Evolutionary conservation across 2,329 filamentous ascomycete genomes (phyloP), one percentile per base, ranked within the genome.

Genomic region (Endocalyx cinctus): DNA sequence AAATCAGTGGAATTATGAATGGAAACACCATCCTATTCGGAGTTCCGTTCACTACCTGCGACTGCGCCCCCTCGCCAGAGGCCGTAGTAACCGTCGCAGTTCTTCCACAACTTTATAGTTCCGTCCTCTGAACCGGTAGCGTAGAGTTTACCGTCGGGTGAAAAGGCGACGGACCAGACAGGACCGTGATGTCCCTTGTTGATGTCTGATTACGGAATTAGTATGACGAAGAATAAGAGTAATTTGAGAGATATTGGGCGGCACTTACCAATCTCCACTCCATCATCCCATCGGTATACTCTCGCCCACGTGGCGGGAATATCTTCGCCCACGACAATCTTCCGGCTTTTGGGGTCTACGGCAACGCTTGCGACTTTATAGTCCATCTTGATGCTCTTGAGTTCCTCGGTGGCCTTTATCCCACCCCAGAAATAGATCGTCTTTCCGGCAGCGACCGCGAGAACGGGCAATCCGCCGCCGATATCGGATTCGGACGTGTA

Each of bases 101-200:
- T 82, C 64, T 82, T 82, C 78, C 78, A 82, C 69, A 98, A 70
- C 66, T 98, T 98, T 60, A 98, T 94, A 0, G 92, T 98, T 25
- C 92, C 92, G 52, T 98, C 92, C 58, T 98, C 92, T 30, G 89
- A 96, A 18, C 87, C 92, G 2, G 92, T 98, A 2, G 89, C 92
- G 56, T 97, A 98, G 6, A 98, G 69, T 57, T 94, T 96, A 29
- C 89, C 89, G 54, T 98, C 92, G 0, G 92, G 92, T 1, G 89
- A 92, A 62, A 95, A 98, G 36, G 84, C 83, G 39, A 94, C 81
- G 5, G 88, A 95, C 92, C 92, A 98, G 42, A 98, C 92, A 2
- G 90, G 90, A 2, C 92, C 92, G 54, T 98, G 92, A 50, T 98
- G 92, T 16, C 92, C 92, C 63, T 96, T 96, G 66, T 94, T 87